Conservation (phyloP, 495 filamentous ascomycete species). For the Penicillium riverlandense region DNA sequence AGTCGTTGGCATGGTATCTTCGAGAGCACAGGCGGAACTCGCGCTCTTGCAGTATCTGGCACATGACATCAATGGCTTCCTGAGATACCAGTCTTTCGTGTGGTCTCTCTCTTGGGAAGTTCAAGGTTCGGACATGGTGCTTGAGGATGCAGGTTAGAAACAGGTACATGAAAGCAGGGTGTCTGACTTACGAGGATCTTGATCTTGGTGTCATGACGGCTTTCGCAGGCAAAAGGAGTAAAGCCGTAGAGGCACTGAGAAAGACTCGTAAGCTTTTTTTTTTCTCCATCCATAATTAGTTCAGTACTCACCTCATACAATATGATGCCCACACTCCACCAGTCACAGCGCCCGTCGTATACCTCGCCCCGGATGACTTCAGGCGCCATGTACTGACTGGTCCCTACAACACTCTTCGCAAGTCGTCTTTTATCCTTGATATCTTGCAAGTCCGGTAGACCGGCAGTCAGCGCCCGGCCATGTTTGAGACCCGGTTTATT, state of each 20-base stretch:
- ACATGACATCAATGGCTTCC: conserved; percentile 68
- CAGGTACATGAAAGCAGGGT: neutral
- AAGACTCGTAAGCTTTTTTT: neutral
- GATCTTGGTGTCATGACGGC: conserved; percentile 69
- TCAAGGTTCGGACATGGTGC: conserved; percentile 45
- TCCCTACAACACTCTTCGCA: conserved; percentile 85
- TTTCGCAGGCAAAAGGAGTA: conserved; percentile 81
- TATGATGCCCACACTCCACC: conserved; percentile 93
- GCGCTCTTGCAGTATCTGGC: conserved; percentile 67
- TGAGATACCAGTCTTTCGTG: conserved; percentile 44
- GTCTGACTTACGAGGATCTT: conserved; percentile 61
- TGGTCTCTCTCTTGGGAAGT: conserved; percentile 57
- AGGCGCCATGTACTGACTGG: conserved; percentile 96
- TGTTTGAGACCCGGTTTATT: neutral
- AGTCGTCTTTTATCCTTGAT: conserved; percentile 62
- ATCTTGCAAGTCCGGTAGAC: conserved; percentile 72
- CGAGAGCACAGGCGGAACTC: conserved; percentile 66
- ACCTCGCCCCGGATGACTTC: conserved; percentile 77
- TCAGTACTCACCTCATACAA: conserved; percentile 61
- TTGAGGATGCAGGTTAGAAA: conserved; percentile 3
- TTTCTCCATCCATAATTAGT: neutral
- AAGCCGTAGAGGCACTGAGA: conserved; percentile 75
- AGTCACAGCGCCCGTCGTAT: conserved; percentile 92
- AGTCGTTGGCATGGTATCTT: conserved; percentile 60
- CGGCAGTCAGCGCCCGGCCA: neutral